Percentiles rank a stretch among this genome's conserved stretches.
phyloP scores from a whole-genome alignment of 2,329 filamentous ascomycete genomes.

The Neopestalotiopsis clavispora region DNA sequence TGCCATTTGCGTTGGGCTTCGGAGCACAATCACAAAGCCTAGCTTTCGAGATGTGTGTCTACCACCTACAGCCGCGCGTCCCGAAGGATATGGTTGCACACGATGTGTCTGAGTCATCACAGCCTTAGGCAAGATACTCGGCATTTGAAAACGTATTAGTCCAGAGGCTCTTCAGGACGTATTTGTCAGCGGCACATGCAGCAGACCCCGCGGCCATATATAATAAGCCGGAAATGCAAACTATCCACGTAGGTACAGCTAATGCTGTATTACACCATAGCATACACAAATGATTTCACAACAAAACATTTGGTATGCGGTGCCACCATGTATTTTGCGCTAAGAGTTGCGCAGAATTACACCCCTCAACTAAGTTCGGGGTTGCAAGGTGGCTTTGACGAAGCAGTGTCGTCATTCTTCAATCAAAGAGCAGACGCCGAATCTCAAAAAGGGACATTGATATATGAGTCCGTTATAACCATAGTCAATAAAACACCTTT shows the following conservation, averaged over 20 bases:
- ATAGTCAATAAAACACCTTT: not conserved
- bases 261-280: not conserved
- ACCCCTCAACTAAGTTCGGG: not conserved
- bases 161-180: not conserved
- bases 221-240: constrained; percentile 7
- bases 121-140: not conserved
- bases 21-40: not conserved
- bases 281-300: not conserved
- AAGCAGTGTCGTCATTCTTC: constrained; percentile 5
- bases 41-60: not conserved
- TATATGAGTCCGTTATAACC: not conserved
- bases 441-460: not conserved
- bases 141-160: not conserved
- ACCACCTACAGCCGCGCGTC: not conserved
- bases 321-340: not conserved
- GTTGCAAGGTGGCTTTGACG: not conserved
- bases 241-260: not conserved
- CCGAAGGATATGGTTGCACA: not conserved
- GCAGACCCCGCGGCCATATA: constrained; percentile 12
- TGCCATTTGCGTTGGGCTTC: not conserved
- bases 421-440: constrained; percentile 1
- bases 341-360: not conserved
- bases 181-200: constrained; percentile 3
- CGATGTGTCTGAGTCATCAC: not conserved
- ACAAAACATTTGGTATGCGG: not conserved